These are phyloP conservation scores for Ogataea neopini DNA, from an alignment of 805 yeast species.

Conservation along the genomic window DNA sequence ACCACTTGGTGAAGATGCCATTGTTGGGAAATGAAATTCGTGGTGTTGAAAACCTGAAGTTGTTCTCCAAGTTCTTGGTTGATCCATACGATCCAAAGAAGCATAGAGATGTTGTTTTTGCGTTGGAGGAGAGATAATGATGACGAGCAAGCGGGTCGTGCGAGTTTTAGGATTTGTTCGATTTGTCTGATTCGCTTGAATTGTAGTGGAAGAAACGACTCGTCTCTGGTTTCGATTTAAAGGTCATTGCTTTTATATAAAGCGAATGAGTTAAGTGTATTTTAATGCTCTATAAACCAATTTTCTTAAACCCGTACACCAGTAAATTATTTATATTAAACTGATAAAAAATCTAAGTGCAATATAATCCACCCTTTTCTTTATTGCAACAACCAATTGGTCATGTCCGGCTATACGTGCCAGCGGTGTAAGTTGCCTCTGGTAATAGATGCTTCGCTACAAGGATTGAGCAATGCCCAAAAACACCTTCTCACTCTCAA, in stretches of 20 bases:
- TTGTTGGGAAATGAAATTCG: slow-evolving; percentile 92
- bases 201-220: no score
- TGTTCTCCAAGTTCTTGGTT: slow-evolving; percentile 79
- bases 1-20: slow-evolving; percentile 95
- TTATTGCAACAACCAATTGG: no score
- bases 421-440: slow-evolving; percentile 65
- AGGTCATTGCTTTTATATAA: no score
- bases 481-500: slow-evolving; percentile 46
- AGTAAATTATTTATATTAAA: no score
- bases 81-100: slow-evolving; percentile 71
- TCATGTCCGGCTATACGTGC: slow-evolving; percentile 43
- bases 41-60: slow-evolving; percentile 81
- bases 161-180: no score
- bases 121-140: slow-evolving; percentile 47
- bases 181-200: no score
- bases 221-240: no score
- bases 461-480: slow-evolving; percentile 55
- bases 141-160: neutral
- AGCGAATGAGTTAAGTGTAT: no score
- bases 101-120: slow-evolving; percentile 55
- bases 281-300: no score
- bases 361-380: no score
- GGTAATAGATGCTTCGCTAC: slow-evolving; percentile 54
- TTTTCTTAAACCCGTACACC: no score
- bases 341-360: no score